These are phyloP conservation scores for Piromyces sp. DNA, from an alignment of 192 early-diverging fungal species.

Conservation along the genomic window DNA sequence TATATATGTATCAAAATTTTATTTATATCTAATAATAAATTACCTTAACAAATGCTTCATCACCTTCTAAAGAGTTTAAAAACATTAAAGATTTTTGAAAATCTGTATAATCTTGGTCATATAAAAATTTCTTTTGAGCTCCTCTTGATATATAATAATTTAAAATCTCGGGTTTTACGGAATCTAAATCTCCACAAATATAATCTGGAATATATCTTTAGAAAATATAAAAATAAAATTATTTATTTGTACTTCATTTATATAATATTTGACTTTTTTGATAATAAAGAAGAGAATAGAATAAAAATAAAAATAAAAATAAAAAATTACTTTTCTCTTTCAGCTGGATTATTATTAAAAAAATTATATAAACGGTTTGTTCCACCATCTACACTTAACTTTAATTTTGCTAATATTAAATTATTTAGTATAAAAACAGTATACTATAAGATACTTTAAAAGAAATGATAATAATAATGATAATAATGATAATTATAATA, in stretches of 20 bases:
- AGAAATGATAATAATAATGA: too few species aligned
- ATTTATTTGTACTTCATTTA: too few species aligned
- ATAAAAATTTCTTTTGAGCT: neutral
- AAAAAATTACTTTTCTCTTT: constrained; percentile 13
- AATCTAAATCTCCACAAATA: constrained; percentile 79
- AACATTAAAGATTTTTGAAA: neutral
- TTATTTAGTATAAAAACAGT: too few species aligned
- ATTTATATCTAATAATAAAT: too few species aligned
- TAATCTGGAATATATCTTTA: constrained; percentile 52
- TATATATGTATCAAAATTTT: too few species aligned
- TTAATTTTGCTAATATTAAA: constrained; percentile 16
- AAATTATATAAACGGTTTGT: constrained; percentile 66
- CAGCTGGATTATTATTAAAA: constrained; percentile 20
- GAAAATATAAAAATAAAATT: neutral
- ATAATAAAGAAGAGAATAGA: neutral
- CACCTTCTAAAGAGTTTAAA: neutral
- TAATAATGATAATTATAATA: too few species aligned
- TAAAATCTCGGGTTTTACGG: constrained; percentile 35
- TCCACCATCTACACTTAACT: constrained; percentile 77
- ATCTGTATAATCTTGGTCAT: neutral
- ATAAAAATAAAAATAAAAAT: neutral
- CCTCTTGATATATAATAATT: constrained; percentile 36
- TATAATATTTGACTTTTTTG: neutral
- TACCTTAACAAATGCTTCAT: neutral
- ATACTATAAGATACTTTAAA: too few species aligned